Percentiles rank a stretch among this genome's conserved stretches.
phyloP scores from a whole-genome alignment of 2,329 filamentous ascomycete species.

The Curvularia sp. region DNA sequence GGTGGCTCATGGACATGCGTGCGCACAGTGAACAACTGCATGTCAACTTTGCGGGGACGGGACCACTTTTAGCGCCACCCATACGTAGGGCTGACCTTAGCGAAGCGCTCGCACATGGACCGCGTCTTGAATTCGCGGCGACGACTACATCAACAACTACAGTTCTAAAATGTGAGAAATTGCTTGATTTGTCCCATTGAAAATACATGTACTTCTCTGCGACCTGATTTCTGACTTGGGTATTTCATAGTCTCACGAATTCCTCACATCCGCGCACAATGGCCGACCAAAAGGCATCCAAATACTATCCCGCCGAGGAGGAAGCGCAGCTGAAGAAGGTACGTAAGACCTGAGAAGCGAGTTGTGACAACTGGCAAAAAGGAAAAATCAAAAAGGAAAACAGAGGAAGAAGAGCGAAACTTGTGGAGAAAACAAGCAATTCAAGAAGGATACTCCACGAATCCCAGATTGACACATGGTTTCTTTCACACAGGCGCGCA shows the following conservation, averaged over 20 bases:
- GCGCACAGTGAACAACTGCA: slow-evolving; percentile 8
- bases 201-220: not conserved
- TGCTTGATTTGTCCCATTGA: not conserved
- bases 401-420: too few relatives aligned
- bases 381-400: not conserved
- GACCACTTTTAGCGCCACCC: slow-evolving; percentile 13
- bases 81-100: slow-evolving; percentile 30
- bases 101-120: slow-evolving; percentile 30
- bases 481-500: slow-evolving; percentile 77
- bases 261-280: slow-evolving; percentile 22
- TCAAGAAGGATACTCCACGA: not conserved
- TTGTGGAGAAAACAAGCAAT: not conserved
- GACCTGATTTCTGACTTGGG: not conserved
- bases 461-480: slow-evolving; percentile 15
- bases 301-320: slow-evolving; percentile 98
- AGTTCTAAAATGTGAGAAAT: not conserved
- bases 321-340: slow-evolving; percentile 91
- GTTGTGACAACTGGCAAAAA: not conserved
- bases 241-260: slow-evolving; percentile 4
- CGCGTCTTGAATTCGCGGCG: slow-evolving; percentile 28
- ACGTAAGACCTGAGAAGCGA: slow-evolving; percentile 67
- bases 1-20: not conserved
- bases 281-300: slow-evolving; percentile 79
- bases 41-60: slow-evolving; percentile 15
- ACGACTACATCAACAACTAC: slow-evolving; percentile 10